These are phyloP conservation scores for Iris pallida DNA, from an alignment of 116 monocot genomes.

Conservation along the genomic window DNA sequence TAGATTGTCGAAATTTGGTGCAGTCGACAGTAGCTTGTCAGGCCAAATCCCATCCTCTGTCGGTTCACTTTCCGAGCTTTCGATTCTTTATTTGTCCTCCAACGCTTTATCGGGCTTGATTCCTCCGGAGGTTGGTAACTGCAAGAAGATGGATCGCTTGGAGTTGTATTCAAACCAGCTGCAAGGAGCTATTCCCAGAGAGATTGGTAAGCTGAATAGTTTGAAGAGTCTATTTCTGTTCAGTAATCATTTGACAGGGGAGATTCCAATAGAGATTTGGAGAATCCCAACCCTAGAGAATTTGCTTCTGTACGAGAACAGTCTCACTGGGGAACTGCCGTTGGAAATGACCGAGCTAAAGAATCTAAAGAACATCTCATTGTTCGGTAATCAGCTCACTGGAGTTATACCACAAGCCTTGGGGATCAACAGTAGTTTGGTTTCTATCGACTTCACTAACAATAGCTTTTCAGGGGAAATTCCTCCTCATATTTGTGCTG, in stretches of 20 bases:
- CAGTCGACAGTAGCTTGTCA: slow-evolving; percentile 38
- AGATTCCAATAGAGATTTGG: slow-evolving; percentile 70
- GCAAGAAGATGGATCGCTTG: slow-evolving; percentile 37
- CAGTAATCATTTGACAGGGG: slow-evolving; percentile 57
- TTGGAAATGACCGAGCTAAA: slow-evolving; percentile 49
- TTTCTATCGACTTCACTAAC: slow-evolving; percentile 50
- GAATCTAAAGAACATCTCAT: slow-evolving; percentile 53
- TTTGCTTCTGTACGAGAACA: slow-evolving; percentile 58
- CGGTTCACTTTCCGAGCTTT: slow-evolving; percentile 40
- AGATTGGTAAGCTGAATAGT: slow-evolving; percentile 42
- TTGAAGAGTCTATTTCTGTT: slow-evolving; percentile 46
- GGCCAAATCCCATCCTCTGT: slow-evolving; percentile 64
- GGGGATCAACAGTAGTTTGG: slow-evolving; percentile 52
- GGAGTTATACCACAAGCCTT: slow-evolving; percentile 69
- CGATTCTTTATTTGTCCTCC: slow-evolving; percentile 32
- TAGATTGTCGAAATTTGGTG: slow-evolving; percentile 30
- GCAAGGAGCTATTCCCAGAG: slow-evolving; percentile 53
- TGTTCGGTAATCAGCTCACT: slow-evolving; percentile 57
- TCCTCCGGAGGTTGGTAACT: slow-evolving; percentile 63
- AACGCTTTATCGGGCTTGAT: slow-evolving; percentile 67
- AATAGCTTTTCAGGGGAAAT: slow-evolving; percentile 68
- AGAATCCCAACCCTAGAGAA: slow-evolving; percentile 43
- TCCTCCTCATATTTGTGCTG: slow-evolving; percentile 58
- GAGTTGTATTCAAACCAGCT: slow-evolving; percentile 58
- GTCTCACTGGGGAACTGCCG: slow-evolving; percentile 57